Base-by-base conservation (phyloP, 139 green algal genomes). In the Tetratostichococcus sp. region DNA sequence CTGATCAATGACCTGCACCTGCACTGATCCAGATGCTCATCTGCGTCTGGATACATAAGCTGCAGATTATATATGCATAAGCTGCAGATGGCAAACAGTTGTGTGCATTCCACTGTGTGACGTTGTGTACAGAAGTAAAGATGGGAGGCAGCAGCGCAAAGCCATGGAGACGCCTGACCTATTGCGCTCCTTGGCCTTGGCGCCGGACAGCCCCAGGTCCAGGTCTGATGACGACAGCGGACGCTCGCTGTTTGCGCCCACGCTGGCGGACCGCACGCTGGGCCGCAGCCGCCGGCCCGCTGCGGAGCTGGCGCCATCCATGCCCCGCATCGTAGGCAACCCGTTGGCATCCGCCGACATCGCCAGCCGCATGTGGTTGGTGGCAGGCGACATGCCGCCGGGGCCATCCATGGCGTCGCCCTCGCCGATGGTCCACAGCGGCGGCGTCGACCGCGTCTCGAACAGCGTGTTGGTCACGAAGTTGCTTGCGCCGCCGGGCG, bases 101-200 rank as follows among this genome's bases (percentile, higher is more conserved):
- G n/a, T n/a, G n/a, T n/a, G n/a, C n/a, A n/a, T n/a, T n/a, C n/a
- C n/a, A n/a, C n/a, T n/a, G n/a, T n/a, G n/a, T n/a, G n/a, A n/a
- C n/a, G n/a, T n/a, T n/a, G n/a, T n/a, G n/a, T n/a, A n/a, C n/a
- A n/a, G n/a, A n/a, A n/a, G n/a, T n/a, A n/a, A n/a, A n/a, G n/a
- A n/a, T n/a, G n/a, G n/a, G n/a, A n/a, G n/a, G 39, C 39, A 50
- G 39, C 39, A 6, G 39, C 39, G n/a, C 39, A 11, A 6, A 50
- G 39, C 39, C 8, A 6, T 6, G 8, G 39, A 11, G 39, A 50
- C 39, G 39, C 39, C 39, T 62, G 17, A 62, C 50, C 50, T 62
- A 17, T 62, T 62, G 50, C 50, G 50, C 50, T 62, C 50, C 50
- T 62, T 62, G 50, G 50, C 50, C 50, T 62, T 62, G 50, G 50